Conservation (phyloP, 495 filamentous ascomycete species). For the Haplographium delicatum region DNA sequence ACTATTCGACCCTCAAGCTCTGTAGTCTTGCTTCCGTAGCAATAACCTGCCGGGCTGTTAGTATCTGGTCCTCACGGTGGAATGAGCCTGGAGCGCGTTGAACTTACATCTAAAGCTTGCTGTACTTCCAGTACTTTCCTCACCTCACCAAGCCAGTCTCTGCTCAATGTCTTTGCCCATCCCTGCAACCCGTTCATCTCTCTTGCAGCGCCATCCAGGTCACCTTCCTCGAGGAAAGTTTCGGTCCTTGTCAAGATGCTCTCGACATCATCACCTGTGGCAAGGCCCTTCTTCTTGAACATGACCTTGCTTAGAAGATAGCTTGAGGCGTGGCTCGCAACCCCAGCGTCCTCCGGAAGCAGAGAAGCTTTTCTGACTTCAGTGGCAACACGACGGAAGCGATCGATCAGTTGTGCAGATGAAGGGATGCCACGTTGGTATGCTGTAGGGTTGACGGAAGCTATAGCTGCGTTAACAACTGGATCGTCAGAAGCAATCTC, state of each 20-base stretch:
- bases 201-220: constrained; percentile 82
- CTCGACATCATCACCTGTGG: constrained; percentile 88
- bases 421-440: constrained; percentile 91
- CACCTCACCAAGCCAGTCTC: constrained; percentile 88
- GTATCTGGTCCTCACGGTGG: neutral
- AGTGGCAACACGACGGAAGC: constrained; percentile 87
- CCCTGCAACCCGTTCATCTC: constrained; percentile 91
- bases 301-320: constrained; percentile 83
- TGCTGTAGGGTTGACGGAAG: constrained; percentile 85
- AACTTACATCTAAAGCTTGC: constrained; percentile 87
- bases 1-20: constrained; percentile 51
- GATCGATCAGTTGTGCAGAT: constrained; percentile 77
- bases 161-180: constrained; percentile 89
- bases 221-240: constrained; percentile 82
- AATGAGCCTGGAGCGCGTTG: constrained; percentile 13
- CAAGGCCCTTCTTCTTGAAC: constrained; percentile 88
- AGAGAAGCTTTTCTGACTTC: constrained; percentile 93
- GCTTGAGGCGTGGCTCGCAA: constrained; percentile 87
- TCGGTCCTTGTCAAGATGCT: constrained; percentile 86
- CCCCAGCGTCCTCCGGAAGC: constrained; percentile 86
- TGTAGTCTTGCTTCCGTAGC: constrained; percentile 57
- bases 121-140: constrained; percentile 87
- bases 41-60: constrained; percentile 41
- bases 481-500: constrained; percentile 78
- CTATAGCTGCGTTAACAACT: constrained; percentile 85